These are phyloP conservation scores for Leccinum subgranulosum DNA, from an alignment of 768 basidiomycete genomes.

Conservation along the genomic window DNA sequence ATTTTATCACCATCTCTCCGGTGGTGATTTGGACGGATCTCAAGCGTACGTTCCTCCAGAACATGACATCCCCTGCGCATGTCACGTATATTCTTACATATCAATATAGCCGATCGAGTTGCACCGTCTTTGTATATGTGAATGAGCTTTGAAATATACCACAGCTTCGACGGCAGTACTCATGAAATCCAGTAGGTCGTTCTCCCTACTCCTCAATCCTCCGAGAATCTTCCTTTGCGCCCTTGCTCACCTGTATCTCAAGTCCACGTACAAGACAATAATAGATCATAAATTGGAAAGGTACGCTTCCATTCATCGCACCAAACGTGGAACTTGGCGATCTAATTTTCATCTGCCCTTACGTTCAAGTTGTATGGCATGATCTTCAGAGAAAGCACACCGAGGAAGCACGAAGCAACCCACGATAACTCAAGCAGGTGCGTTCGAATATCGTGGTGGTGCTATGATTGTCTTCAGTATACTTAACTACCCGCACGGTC, in stretches of 20 bases:
- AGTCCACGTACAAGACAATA: neutral
- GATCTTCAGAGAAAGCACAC: constrained; percentile 4
- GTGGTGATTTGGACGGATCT: too few relatives aligned
- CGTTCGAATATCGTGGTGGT: neutral
- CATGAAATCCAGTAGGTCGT: neutral
- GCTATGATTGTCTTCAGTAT: neutral
- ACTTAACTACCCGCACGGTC: constrained; percentile 6
- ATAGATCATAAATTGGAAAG: neutral
- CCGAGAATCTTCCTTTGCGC: neutral
- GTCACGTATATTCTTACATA: neutral
- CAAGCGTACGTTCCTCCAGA: neutral
- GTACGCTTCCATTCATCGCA: neutral
- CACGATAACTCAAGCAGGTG: constrained; percentile 12
- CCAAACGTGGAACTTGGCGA: neutral
- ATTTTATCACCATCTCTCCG: too few relatives aligned
- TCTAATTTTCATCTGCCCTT: constrained; percentile 1
- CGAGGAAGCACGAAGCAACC: constrained; percentile 12
- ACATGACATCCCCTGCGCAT: neutral
- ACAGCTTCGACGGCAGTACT: neutral
- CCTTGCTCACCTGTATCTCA: too few relatives aligned
- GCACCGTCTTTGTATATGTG: too few relatives aligned
- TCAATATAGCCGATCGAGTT: neutral
- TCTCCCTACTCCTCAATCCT: neutral
- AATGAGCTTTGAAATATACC: too few relatives aligned
- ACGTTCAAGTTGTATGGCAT: neutral